Conservation (phyloP, 495 filamentous ascomycete species). For the Neohortaea acidophila region DNA sequence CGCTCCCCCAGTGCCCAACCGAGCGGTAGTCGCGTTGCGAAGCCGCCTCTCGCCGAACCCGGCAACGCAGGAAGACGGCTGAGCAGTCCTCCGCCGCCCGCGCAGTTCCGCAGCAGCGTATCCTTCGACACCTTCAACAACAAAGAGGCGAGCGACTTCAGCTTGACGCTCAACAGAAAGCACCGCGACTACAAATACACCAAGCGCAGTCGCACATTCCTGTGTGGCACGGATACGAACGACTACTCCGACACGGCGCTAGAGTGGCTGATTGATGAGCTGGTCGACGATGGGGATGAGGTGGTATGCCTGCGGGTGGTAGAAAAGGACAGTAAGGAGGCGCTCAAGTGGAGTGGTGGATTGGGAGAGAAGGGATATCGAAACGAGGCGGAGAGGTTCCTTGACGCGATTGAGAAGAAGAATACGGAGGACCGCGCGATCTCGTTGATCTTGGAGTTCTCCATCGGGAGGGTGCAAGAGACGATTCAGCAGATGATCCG, state of each 20-base stretch:
- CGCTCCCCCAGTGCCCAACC: slow-evolving; percentile 13
- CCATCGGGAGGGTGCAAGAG: slow-evolving; percentile 78
- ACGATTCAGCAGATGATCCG: slow-evolving; percentile 91
- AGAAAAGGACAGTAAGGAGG: slow-evolving; percentile 51
- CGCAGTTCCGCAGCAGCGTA: slow-evolving; percentile 37
- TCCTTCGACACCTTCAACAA: slow-evolving; percentile 92
- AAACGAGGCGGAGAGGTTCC: slow-evolving; percentile 65
- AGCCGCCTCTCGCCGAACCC: background rate
- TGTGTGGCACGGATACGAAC: slow-evolving; percentile 89
- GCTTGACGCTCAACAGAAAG: slow-evolving; percentile 72
- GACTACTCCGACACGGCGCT: slow-evolving; percentile 91
- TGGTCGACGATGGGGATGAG: slow-evolving; percentile 94
- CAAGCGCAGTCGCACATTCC: slow-evolving; percentile 73
- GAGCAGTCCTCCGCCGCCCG: slow-evolving; percentile 13
- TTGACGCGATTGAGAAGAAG: slow-evolving; percentile 43
- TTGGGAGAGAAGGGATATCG: slow-evolving; percentile 55
- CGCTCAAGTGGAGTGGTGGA: slow-evolving; percentile 47
- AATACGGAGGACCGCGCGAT: slow-evolving; percentile 74
- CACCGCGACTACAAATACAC: slow-evolving; percentile 81
- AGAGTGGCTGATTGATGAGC: slow-evolving; percentile 83
- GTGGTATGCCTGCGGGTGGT: slow-evolving; percentile 86
- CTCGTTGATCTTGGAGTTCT: slow-evolving; percentile 74
- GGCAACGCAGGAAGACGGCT: slow-evolving; percentile 6
- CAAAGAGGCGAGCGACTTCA: slow-evolving; percentile 61
- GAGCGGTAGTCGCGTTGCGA: background rate